Evolutionary conservation across 73 alveolate genomes (phyloP), one percentile per base, ranked within the genome.

Genomic region (Paramecium caudatum): DNA sequence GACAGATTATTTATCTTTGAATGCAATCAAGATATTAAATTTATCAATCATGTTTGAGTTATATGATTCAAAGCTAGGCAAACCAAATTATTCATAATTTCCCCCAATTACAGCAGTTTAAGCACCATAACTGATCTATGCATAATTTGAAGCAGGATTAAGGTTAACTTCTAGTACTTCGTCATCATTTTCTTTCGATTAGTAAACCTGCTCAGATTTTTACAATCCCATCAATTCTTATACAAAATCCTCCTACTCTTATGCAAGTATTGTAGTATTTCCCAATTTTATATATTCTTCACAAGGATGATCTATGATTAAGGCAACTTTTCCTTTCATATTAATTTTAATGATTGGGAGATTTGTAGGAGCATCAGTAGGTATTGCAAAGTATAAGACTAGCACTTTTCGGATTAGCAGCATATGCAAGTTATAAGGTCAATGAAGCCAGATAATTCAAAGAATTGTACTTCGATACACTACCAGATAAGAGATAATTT

Each of bases 391-490:
- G 45, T 17, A 83, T 61, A 34, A 30, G 3, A 36, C 27, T 37
- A 83, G 91, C 82, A 25, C 39, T 83, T 48, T 83, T 83, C 61
- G 91, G 91, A 13, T 1, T 50, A 3, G 91, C 61, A 5, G 49
- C 91, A 32, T 83, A 49, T 83, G 84, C 62, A 15, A 55, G 63
- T 55, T 83, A 47, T 34, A 83, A 83, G 36, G 17, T 36, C 17
- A 47, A 83, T 23, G 55, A 83, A 36, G 82, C 82, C 9, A 50
- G 19, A 33, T 10, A 36, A 36, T 83, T 55, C 61, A 70, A 83
- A 41, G 91, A 83, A 50, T 46, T 45, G 13, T 83, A 83, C 46
- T 83, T 55, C 19, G 82, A 83, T 33, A 83, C 78, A n/a, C 82
- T 70, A 2, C 82, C 82, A 30, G 84, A 78, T 27, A 86, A 86